These are phyloP conservation scores for Syzygium aqueum DNA, from an alignment of 345 rosid genomes.

Conservation along the genomic window DNA sequence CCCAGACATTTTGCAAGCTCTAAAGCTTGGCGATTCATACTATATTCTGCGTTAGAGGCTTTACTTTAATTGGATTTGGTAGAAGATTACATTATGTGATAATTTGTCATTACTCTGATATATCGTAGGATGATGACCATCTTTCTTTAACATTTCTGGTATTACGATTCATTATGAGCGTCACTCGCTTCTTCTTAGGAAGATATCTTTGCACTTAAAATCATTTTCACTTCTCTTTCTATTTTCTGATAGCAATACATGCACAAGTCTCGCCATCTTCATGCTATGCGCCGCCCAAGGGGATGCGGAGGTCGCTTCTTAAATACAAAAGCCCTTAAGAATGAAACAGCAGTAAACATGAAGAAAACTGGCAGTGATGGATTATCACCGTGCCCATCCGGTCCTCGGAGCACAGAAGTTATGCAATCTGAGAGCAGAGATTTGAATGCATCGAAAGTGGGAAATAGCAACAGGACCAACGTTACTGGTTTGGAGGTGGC, in stretches of 20 bases:
- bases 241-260: slow-evolving; percentile 62
- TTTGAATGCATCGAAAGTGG: neutral
- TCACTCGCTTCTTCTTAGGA: neutral
- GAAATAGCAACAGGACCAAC: neutral
- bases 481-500: neutral
- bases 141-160: neutral
- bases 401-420: slow-evolving; percentile 1
- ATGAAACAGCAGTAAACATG: neutral
- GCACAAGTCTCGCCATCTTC: slow-evolving; percentile 87
- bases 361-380: neutral
- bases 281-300: slow-evolving; percentile 91
- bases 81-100: neutral
- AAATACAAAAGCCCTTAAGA: slow-evolving; percentile 28
- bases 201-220: neutral
- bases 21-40: neutral
- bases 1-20: neutral
- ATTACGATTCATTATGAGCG: neutral
- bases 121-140: neutral
- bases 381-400: neutral
- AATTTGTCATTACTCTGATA: neutral
- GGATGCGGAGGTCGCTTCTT: slow-evolving; percentile 92
- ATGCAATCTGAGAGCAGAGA: neutral
- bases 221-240: neutral
- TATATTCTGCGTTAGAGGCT: neutral
- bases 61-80: neutral